A percentile compares a stretch with the other conserved stretches of the same genome.
These are phyloP conservation scores for Bryoglossum gracile DNA, from an alignment of 495 filamentous ascomycete genomes.

Conservation along the genomic window DNA sequence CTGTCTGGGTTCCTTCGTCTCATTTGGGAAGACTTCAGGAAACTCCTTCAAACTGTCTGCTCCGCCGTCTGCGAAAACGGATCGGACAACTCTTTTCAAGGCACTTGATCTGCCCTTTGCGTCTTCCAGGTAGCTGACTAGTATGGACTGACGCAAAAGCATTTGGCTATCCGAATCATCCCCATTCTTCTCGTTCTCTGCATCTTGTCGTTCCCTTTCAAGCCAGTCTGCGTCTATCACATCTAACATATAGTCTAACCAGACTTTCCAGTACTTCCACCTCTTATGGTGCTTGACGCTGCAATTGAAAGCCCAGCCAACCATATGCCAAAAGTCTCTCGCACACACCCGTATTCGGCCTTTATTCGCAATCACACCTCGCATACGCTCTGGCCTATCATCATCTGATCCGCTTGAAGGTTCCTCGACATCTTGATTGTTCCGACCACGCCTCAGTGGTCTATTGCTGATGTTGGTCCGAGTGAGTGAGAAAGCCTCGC, in stretches of 20 bases:
- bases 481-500: slow-evolving; percentile 51
- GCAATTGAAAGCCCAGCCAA: slow-evolving; percentile 94
- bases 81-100: slow-evolving; percentile 35
- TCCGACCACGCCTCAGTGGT: slow-evolving; percentile 23
- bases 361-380: slow-evolving; percentile 50
- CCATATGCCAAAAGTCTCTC: slow-evolving; percentile 80
- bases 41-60: slow-evolving; percentile 31
- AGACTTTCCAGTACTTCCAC: slow-evolving; percentile 78
- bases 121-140: slow-evolving; percentile 18
- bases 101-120: slow-evolving; percentile 24
- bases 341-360: slow-evolving; percentile 64
- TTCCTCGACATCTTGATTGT: slow-evolving; percentile 17
- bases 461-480: slow-evolving; percentile 27
- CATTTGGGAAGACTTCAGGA: slow-evolving; percentile 42
- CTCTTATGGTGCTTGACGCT: slow-evolving; percentile 58
- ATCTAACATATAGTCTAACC: slow-evolving; percentile 75
- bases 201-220: slow-evolving; percentile 37
- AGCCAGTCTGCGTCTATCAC: slow-evolving; percentile 70
- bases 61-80: slow-evolving; percentile 36
- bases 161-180: slow-evolving; percentile 6
- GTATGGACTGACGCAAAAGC: slow-evolving; percentile 21
- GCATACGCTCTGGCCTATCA: slow-evolving; percentile 35
- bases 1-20: slow-evolving; percentile 29
- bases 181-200: slow-evolving; percentile 19
- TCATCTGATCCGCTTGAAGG: slow-evolving; percentile 21